Evolutionary conservation across 2,329 filamentous ascomycete species (phyloP).

Genomic region (Lachnellula hyalina): DNA sequence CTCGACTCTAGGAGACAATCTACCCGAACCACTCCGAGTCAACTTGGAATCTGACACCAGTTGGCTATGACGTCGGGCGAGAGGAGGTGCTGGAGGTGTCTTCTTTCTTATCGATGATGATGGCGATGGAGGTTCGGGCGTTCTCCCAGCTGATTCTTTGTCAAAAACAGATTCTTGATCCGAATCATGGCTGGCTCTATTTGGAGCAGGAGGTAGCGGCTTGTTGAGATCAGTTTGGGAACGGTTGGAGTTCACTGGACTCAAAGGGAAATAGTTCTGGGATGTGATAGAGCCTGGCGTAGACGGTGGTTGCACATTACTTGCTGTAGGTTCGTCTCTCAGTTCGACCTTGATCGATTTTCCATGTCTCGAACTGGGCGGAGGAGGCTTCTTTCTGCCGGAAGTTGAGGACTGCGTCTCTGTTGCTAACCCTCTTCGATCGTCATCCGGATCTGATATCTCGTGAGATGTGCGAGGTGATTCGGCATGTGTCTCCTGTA

Average conservation of each 20-base stretch:
- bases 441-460: conserved; percentile 49
- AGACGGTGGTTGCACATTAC: conserved; percentile 29
- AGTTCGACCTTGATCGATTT: conserved; percentile 59
- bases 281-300: conserved; percentile 19
- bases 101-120: conserved; percentile 29
- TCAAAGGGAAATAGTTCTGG: conserved; percentile 19
- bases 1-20: conserved; percentile 26
- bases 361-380: conserved; percentile 72
- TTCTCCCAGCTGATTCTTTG: conserved; percentile 47
- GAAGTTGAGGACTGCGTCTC: conserved; percentile 27
- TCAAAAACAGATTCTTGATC: conserved; percentile 47
- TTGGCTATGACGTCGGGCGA: conserved; percentile 32
- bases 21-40: conserved; percentile 18
- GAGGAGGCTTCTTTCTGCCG: conserved; percentile 63
- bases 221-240: conserved; percentile 52
- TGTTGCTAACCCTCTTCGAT: conserved; percentile 34
- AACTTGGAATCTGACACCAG: conserved; percentile 25
- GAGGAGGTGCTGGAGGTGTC: conserved; percentile 37
- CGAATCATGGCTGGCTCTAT: conserved; percentile 39
- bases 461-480: conserved; percentile 57
- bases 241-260: conserved; percentile 19
- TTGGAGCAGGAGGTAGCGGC: conserved; percentile 52
- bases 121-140: conserved; percentile 39
- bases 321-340: conserved; percentile 35
- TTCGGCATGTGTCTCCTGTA: conserved; percentile 37